phyloP scores from a whole-genome alignment of 2,329 filamentous ascomycete species.

The Didymosphaeria variabile region DNA sequence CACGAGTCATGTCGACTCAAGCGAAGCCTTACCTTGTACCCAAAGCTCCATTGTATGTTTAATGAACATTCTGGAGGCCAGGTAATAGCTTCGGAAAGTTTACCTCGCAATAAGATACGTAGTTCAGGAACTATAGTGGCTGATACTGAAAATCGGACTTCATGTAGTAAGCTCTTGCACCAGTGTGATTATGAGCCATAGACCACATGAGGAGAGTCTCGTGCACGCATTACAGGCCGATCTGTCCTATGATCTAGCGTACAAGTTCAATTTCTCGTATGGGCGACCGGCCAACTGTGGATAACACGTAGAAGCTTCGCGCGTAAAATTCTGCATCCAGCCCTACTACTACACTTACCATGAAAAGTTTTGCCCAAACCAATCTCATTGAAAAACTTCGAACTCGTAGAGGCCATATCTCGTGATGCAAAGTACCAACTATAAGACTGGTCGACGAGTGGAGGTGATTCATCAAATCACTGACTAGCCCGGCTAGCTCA shows the following conservation, averaged over 20 bases:
- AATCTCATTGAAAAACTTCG: background rate
- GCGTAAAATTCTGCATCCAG: background rate
- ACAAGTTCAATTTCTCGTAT: no score
- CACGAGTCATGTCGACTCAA: background rate
- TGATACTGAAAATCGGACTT: no score
- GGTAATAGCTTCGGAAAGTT: no score
- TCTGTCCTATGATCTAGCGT: no score
- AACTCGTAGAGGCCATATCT: background rate
- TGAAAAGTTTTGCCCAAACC: background rate
- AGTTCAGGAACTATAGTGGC: no score
- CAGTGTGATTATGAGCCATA: no score
- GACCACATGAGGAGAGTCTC: background rate
- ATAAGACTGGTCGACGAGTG: background rate
- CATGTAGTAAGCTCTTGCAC: no score
- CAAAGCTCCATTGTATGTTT: no score
- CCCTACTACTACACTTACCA: background rate
- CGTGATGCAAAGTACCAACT: background rate
- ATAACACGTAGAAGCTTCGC: background rate
- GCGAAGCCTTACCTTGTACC: background rate
- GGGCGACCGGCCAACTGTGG: background rate
- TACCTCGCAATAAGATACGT: no score
- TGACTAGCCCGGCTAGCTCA: conserved; percentile 38
- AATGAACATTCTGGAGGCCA: no score
- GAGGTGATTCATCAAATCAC: conserved; percentile 1
- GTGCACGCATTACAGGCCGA: background rate